Evolutionary conservation across 768 basidiomycete genomes (phyloP).

Genomic region (Amanita phalloides): DNA sequence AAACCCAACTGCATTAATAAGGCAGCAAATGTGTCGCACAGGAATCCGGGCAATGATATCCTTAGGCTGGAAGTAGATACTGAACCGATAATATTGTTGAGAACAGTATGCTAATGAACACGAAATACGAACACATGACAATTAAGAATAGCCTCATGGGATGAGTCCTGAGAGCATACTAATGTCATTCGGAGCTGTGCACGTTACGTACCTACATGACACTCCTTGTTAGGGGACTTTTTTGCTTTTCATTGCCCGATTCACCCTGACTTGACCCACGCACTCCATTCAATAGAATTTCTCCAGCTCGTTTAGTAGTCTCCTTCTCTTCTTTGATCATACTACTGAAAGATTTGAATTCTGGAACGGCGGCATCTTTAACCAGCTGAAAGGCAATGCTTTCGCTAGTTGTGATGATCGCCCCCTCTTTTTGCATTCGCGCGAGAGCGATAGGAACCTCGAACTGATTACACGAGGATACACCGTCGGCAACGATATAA

Average conservation of each 20-base stretch:
- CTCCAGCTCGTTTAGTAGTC: conserved; percentile 34
- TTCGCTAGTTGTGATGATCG: conserved; percentile 71
- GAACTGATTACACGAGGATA: conserved; percentile 71
- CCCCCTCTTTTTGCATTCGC: conserved; percentile 63
- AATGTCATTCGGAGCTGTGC: background rate
- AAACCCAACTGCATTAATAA: too few species aligned
- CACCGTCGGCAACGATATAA: conserved; percentile 74
- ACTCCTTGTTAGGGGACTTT: background rate
- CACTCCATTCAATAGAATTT: conserved; percentile 6
- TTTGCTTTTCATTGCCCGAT: background rate
- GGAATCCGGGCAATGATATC: too few species aligned
- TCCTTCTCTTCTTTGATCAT: conserved; percentile 75
- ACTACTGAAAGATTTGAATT: conserved; percentile 63
- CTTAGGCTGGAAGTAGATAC: too few species aligned
- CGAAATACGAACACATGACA: too few species aligned
- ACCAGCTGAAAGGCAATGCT: conserved; percentile 72
- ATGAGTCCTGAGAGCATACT: background rate
- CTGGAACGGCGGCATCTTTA: conserved; percentile 44
- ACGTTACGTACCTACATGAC: background rate
- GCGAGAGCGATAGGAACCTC: conserved; percentile 72
- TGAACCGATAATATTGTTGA: too few species aligned
- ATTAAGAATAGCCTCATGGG: background rate
- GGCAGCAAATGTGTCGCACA: too few species aligned
- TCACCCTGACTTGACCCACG: background rate
- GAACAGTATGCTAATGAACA: too few species aligned